Evolutionary conservation across 208 protist genomes (phyloP), one percentile per base, ranked within the genome.

Genomic region (Crithidia sp.): DNA sequence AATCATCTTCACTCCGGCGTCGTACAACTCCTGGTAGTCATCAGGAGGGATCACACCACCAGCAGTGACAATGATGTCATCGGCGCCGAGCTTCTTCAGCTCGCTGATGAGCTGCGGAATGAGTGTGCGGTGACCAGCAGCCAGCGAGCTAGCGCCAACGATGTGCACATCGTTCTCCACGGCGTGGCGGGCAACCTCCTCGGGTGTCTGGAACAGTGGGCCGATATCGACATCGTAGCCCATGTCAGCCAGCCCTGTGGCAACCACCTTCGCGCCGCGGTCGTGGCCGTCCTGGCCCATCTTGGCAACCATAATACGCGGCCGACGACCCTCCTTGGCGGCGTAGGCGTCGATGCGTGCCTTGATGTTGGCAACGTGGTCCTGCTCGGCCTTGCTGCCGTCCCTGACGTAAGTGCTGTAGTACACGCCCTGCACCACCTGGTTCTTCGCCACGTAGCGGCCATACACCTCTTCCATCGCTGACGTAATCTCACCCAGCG

Each of bases 221-320:
- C 95, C 96, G 41, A 99, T 88, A 89, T 99, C 98, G 12, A 98
- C 95, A 80, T 99, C 98, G 70, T 98, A 99, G 62, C 98, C 94
- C 14, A 99, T 75, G 79, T 99, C 97, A 45, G 97, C 94, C 73
- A 99, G 96, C n/a, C 93, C 96, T 44, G 91, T 96, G 8, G 96
- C 94, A 44, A 99, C 93, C 16, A 98, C 97, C 79, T 98, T 98
- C 13, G 96, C 95, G 19, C 97, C 97, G 50, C 97, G 74, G 76
- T 99, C 97, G 70, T 99, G 97, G 28, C 97, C 97, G 69, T 99
- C 97, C 82, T 99, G 95, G 45, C 97, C 97, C 93, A 99, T 98
- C 79, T 99, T 99, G 12, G 94, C 94, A 7, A 99, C 91, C 39
- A 99, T 88, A 58, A 99, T 98, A 72, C 98, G 89, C 44, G 98